Base-by-base conservation (phyloP, 2,329 filamentous ascomycete species). In the Magnaporthales sp. region DNA sequence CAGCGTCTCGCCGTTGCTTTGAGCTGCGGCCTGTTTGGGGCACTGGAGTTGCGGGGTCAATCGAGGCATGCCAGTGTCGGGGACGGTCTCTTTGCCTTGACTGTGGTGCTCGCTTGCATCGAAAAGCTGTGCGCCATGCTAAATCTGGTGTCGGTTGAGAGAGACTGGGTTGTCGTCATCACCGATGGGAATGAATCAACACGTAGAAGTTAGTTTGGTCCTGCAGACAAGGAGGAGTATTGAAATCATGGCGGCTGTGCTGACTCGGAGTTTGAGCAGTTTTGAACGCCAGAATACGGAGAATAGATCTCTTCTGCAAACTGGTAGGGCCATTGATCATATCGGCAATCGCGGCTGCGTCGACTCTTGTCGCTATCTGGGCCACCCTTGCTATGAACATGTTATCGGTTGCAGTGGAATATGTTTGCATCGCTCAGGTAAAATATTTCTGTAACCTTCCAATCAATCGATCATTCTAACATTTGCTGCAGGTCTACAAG, bases 101-200 rank as follows among this genome's bases (percentile, higher is more conserved):
- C 81, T 2, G 80, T 83, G 0, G 22, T 85, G 0, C 76, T 91
- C 61, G 88, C 88, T 0, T 90, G 89, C 67, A 72, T 89, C 1
- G 91, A 93, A 75, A 93, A 92, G 73, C 75, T 91, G 9, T 81
- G 80, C 15, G 81, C 87, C 1, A 81, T 88, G 6, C 81, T 86
- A 74, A 92, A 92, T 73, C 80, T 85, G 0, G 84, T 92, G 0
- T 80, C 90, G 0, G 82, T 93, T 0, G 90, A 92, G 74, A 80
- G 87, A 71, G 90, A 93, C 71, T 92, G 90, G 89, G 82, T 86
- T 4, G 80, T 86, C 0, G 78, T 86, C 8, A 77, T 86, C 10
- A 79, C 83, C 1, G 77, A 79, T 27, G 74, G 74, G 11, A 71
- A 79, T 27, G 77, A 79, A 38, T 66, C 61, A 4, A 71, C 72